Conservation (phyloP, 1,284 basidiomycete species). For the Cryptococcus hybrid region DNA sequence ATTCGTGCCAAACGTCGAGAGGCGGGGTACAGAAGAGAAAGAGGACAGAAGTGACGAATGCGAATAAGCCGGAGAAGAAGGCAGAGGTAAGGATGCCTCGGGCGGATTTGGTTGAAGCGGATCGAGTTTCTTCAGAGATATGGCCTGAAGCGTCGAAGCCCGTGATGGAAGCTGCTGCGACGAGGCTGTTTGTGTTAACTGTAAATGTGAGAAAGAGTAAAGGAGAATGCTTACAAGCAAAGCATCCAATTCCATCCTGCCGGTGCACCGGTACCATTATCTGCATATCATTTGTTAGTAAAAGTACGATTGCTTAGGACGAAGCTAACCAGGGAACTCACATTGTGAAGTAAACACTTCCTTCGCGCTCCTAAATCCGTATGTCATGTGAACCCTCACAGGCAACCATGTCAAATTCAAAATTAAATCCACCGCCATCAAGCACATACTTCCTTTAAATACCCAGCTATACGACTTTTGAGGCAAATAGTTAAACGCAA, state of each 20-base stretch:
- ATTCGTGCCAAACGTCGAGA: slow-evolving; percentile 66
- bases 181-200: slow-evolving; percentile 54
- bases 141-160: slow-evolving; percentile 87
- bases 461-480: slow-evolving; percentile 60
- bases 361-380: neutral
- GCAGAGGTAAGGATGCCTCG: slow-evolving; percentile 74
- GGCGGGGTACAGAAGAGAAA: slow-evolving; percentile 83
- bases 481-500: slow-evolving; percentile 78
- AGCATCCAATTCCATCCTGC: slow-evolving; percentile 82
- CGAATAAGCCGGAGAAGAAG: slow-evolving; percentile 68
- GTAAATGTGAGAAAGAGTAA: neutral
- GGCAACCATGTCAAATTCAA: slow-evolving; percentile 84
- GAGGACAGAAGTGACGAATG: slow-evolving; percentile 71
- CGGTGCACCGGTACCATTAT: slow-evolving; percentile 81
- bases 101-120: slow-evolving; percentile 74
- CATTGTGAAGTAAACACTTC: slow-evolving; percentile 67
- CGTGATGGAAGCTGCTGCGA: slow-evolving; percentile 75
- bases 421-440: slow-evolving; percentile 79
- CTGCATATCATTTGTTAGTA: slow-evolving; percentile 45
- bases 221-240: slow-evolving; percentile 50
- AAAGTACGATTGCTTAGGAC: slow-evolving; percentile 4
- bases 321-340: slow-evolving; percentile 49
- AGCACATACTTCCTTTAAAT: slow-evolving; percentile 67
- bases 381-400: slow-evolving; percentile 3
- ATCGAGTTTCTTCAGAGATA: slow-evolving; percentile 84